A percentile compares a stretch with the other conserved stretches of the same genome.
Conservation (phyloP, 2,329 filamentous ascomycete genomes). For the Gnomoniopsis smithogilvyi region DNA sequence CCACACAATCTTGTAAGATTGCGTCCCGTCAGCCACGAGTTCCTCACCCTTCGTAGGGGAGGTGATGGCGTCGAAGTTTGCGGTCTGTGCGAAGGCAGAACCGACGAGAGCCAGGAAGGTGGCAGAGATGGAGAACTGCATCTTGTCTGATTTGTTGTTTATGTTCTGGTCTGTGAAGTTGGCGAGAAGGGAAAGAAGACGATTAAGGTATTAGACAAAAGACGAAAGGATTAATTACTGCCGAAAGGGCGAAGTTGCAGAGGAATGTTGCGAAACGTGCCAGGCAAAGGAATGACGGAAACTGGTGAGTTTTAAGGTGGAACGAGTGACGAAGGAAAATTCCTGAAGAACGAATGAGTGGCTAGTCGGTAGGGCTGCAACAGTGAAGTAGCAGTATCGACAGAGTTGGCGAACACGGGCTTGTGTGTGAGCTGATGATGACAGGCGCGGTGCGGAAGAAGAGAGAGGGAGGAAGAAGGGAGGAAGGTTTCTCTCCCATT, state of each 20-base stretch:
- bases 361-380: constrained; percentile 13
- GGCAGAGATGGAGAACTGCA: constrained; percentile 50
- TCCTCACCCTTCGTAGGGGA: constrained; percentile 41
- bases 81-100: constrained; percentile 49
- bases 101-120: constrained; percentile 50
- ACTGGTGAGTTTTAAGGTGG: background rate
- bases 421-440: background rate
- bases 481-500: background rate
- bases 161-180: constrained; percentile 11
- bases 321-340: constrained; percentile 13
- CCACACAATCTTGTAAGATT: constrained; percentile 50
- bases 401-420: constrained; percentile 1
- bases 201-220: background rate
- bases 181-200: background rate
- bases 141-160: constrained; percentile 36
- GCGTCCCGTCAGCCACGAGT: constrained; percentile 42
- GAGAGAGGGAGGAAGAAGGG: background rate
- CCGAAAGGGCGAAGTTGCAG: background rate
- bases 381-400: constrained; percentile 6
- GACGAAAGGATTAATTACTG: background rate
- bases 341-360: constrained; percentile 6
- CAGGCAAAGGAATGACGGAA: constrained; percentile 10
- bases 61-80: constrained; percentile 54
- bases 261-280: background rate
- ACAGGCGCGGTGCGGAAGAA: background rate